Conservation (phyloP, 352 stramenopile species). For the Globisporangium barbulae region DNA sequence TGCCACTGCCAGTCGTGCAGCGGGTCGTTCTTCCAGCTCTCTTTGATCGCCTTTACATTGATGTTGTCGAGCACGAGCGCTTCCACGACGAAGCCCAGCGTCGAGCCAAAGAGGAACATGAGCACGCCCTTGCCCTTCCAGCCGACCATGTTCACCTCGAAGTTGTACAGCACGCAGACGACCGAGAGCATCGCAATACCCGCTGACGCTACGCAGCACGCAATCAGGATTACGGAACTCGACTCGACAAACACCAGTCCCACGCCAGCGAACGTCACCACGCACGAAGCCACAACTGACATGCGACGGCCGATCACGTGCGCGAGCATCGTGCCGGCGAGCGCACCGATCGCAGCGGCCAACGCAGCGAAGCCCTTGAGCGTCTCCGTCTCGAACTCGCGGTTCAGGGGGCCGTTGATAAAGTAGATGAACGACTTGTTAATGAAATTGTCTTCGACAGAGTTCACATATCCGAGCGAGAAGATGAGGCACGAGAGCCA, state of each 20-base stretch:
- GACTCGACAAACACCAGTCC: conserved; percentile 69
- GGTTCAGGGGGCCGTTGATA: conserved; percentile 46
- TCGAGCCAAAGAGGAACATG: conserved; percentile 72
- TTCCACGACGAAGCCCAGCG: conserved; percentile 77
- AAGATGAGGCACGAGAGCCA: conserved; percentile 82
- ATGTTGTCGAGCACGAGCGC: conserved; percentile 66
- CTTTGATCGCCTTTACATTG: conserved; percentile 62
- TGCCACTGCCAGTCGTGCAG: conserved; percentile 78
- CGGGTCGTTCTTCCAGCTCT: conserved; percentile 65
- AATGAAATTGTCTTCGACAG: conserved; percentile 62
- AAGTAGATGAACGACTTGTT: conserved; percentile 87
- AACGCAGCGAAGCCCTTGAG: conserved; percentile 72
- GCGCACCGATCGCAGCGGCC: conserved; percentile 43
- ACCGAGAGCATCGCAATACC: conserved; percentile 82
- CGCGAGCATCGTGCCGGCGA: conserved; percentile 46
- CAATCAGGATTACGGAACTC: conserved; percentile 63
- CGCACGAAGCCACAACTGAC: conserved; percentile 56
- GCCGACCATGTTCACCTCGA: conserved; percentile 83
- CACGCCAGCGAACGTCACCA: conserved; percentile 59
- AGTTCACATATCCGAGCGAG: conserved; percentile 83
- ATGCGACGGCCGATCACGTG: conserved; percentile 62
- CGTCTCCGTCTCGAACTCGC: conserved; percentile 53
- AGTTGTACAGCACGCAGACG: conserved; percentile 79
- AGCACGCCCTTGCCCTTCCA: conserved; percentile 87
- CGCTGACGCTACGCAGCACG: conserved; percentile 56